phyloP scores from a whole-genome alignment of 371 early-diverging fungal species.

The Choanephora cucurbitarum region DNA sequence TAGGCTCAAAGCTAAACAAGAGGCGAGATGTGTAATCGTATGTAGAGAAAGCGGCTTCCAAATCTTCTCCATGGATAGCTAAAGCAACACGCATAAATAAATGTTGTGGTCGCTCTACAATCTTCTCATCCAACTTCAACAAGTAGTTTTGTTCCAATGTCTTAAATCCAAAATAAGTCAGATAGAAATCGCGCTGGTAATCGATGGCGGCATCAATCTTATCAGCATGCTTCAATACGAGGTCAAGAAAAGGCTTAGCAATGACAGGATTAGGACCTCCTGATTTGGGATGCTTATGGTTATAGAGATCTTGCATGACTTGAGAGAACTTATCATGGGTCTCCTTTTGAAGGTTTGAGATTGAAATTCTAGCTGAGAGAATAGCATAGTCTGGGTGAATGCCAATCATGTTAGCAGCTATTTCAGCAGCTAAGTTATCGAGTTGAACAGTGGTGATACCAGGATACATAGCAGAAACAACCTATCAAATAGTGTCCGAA shows the following conservation, averaged over 20 bases:
- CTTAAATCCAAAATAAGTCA: constrained; percentile 96
- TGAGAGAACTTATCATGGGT: constrained; percentile 79
- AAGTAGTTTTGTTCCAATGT: constrained; percentile 92
- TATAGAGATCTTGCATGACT: constrained; percentile 62
- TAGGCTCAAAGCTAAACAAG: constrained; percentile 92
- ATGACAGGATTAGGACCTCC: constrained; percentile 73
- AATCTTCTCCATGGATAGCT: constrained; percentile 89
- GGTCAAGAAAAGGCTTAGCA: constrained; percentile 63
- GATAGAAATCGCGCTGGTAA: constrained; percentile 90
- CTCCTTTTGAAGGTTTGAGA: constrained; percentile 90
- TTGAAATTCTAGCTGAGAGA: constrained; percentile 89
- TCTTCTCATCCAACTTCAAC: constrained; percentile 70
- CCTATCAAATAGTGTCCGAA: neutral
- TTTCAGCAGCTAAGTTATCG: constrained; percentile 91
- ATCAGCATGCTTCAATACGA: constrained; percentile 70
- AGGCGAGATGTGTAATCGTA: constrained; percentile 87
- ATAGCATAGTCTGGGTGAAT: constrained; percentile 93
- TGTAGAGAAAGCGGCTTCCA: constrained; percentile 85
- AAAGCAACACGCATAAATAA: constrained; percentile 95
- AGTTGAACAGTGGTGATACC: constrained; percentile 90
- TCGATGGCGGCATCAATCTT: constrained; percentile 80
- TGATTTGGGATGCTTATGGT: constrained; percentile 79
- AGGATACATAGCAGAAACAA: constrained; percentile 80
- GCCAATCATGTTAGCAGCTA: constrained; percentile 88
- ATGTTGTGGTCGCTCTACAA: constrained; percentile 94